phyloP scores from a whole-genome alignment of 331 rosid genomes.

The Arachis monticola region DNA sequence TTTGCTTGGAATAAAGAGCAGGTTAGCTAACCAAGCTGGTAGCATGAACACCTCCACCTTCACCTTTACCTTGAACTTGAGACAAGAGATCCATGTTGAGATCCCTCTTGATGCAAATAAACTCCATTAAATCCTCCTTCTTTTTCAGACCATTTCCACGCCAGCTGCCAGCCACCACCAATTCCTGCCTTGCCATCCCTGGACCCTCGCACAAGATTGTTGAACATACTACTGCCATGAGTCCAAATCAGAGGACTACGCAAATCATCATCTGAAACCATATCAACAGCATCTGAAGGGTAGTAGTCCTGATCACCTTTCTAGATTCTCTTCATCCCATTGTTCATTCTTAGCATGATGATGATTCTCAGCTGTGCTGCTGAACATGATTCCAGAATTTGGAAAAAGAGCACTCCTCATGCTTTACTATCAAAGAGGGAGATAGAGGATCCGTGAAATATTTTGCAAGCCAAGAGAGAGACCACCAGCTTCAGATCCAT shows the following conservation, averaged over 20 bases:
- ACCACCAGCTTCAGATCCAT: slow-evolving; percentile 36
- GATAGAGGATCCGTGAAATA: slow-evolving; percentile 85
- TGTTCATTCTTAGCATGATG: slow-evolving; percentile 68
- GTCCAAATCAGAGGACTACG: slow-evolving; percentile 70
- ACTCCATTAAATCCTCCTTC: slow-evolving; percentile 78
- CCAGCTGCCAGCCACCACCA: slow-evolving; percentile 39
- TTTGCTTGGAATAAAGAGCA: slow-evolving; percentile 59
- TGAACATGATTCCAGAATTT: slow-evolving; percentile 82
- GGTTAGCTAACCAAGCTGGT: slow-evolving; percentile 82
- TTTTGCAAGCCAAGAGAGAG: slow-evolving; percentile 83
- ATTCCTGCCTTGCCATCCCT: slow-evolving; percentile 66
- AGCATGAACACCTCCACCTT: slow-evolving; percentile 51
- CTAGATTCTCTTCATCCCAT: slow-evolving; percentile 91
- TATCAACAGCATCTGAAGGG: slow-evolving; percentile 57
- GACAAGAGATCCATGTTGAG: slow-evolving; percentile 65
- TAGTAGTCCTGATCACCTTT: slow-evolving; percentile 57
- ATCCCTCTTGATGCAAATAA: slow-evolving; percentile 74
- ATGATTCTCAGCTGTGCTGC: slow-evolving; percentile 76
- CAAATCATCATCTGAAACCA: slow-evolving; percentile 75
- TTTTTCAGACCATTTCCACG: slow-evolving; percentile 55
- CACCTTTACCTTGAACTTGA: slow-evolving; percentile 65
- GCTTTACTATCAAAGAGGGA: slow-evolving; percentile 87
- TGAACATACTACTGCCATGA: too few relatives aligned
- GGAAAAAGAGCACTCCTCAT: slow-evolving; percentile 85
- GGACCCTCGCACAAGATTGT: too few relatives aligned